phyloP scores from a whole-genome alignment of 257 asterid genomes.

The Ocimum tenuiflorum region DNA sequence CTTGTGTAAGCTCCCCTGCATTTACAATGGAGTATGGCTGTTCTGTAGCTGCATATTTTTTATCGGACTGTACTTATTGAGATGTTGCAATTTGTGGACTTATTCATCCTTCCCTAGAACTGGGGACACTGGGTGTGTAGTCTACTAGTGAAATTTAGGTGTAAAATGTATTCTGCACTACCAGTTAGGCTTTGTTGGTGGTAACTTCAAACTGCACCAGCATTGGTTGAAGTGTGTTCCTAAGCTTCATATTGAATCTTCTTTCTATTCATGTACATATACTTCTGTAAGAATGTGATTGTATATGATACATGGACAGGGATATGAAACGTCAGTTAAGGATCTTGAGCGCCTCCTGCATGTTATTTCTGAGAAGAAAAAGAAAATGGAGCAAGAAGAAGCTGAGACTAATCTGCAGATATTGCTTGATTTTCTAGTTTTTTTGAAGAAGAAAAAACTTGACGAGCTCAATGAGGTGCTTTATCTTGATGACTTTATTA shows the following conservation, averaged over 20 bases:
- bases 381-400: constrained; percentile 86
- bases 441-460: constrained; percentile 63
- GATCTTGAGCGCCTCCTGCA: constrained; percentile 64
- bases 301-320: constrained; percentile 61
- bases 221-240: background rate
- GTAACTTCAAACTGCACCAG: background rate
- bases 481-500: constrained; percentile 19
- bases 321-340: constrained; percentile 69
- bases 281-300: constrained; percentile 24
- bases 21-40: background rate
- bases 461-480: constrained; percentile 84
- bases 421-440: constrained; percentile 61
- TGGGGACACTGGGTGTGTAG: background rate
- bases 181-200: background rate
- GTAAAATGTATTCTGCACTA: background rate
- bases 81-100: background rate
- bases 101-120: background rate
- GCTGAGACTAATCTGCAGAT: constrained; percentile 73
- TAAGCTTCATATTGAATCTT: background rate
- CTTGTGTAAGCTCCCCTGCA: background rate
- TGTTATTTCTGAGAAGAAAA: constrained; percentile 70
- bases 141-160: background rate
- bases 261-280: constrained; percentile 8
- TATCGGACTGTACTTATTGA: background rate
- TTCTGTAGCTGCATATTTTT: background rate